phyloP scores from a whole-genome alignment of 139 green algal genomes.

The Zygnema circumcarinatum region DNA sequence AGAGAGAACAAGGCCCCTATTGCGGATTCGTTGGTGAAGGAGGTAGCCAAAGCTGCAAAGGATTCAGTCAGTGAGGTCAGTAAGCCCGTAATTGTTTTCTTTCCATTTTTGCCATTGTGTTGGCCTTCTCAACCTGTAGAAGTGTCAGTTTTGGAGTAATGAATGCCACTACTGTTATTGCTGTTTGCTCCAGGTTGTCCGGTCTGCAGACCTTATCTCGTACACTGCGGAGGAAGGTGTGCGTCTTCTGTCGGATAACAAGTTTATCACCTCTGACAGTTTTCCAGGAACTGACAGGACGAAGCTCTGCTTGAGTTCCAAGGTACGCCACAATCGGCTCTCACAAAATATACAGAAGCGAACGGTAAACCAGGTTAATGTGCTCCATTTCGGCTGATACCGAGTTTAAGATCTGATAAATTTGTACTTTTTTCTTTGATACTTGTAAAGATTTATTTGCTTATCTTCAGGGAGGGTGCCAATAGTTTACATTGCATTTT shows the following conservation, averaged over 20 bases:
- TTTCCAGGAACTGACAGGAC: slow-evolving; percentile 89
- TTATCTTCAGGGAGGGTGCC: too few species aligned
- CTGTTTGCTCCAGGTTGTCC: slow-evolving; percentile 61
- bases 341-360: slow-evolving; percentile 7
- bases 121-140: not conserved
- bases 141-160: too few species aligned
- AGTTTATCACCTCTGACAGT: slow-evolving; percentile 84
- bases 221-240: slow-evolving; percentile 95
- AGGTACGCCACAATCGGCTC: too few species aligned
- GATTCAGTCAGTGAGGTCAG: slow-evolving; percentile 73
- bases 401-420: too few species aligned
- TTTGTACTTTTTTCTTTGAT: too few species aligned
- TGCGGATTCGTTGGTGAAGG: slow-evolving; percentile 84
- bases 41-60: slow-evolving; percentile 91
- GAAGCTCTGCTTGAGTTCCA: slow-evolving; percentile 86
- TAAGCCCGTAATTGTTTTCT: not conserved
- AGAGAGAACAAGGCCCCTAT: slow-evolving; percentile 84
- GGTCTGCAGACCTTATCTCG: slow-evolving; percentile 87
- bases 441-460: too few species aligned
- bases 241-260: slow-evolving; percentile 81
- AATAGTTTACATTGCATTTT: too few species aligned
- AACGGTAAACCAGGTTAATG: too few species aligned
- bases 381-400: too few species aligned
- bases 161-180: too few species aligned
- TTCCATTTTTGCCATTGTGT: not conserved